Percentiles rank a stretch among this genome's conserved stretches.
Conservation (phyloP, 2,329 filamentous ascomycete genomes). For the Colletotrichum lini region DNA sequence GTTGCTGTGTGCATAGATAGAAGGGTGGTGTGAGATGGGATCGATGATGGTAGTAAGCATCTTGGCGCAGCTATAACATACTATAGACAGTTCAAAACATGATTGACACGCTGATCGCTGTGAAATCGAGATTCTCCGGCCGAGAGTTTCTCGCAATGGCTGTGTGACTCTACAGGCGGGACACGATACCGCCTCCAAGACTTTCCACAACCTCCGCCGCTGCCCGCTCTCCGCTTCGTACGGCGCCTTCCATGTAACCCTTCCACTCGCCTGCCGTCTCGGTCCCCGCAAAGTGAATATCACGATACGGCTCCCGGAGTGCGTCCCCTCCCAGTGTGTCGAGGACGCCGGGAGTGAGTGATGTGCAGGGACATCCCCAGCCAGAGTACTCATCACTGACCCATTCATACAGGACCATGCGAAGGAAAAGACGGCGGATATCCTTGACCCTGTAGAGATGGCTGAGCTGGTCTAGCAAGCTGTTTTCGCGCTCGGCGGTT, state of each 20-base stretch:
- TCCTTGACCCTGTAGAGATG: conserved; percentile 44
- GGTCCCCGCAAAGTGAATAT: conserved; percentile 64
- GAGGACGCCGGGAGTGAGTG: conserved; percentile 56
- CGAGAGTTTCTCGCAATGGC: no score
- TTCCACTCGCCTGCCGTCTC: conserved; percentile 68
- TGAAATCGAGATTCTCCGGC: no score
- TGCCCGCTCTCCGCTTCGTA: conserved; percentile 63
- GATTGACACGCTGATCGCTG: no score
- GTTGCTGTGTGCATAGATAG: not conserved
- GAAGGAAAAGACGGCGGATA: conserved; percentile 47
- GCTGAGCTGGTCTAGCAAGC: conserved; percentile 48
- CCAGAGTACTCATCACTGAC: conserved; percentile 55
- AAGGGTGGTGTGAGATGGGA: no score
- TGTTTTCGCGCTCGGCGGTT: conserved; percentile 42
- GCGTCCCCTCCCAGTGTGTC: conserved; percentile 49
- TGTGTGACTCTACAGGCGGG: conserved; percentile 25
- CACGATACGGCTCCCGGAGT: conserved; percentile 53
- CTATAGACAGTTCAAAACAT: no score
- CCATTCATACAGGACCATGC: conserved; percentile 56
- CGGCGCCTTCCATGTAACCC: conserved; percentile 72
- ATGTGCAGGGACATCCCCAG: conserved; percentile 57
- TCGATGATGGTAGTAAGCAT: no score
- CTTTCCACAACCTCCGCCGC: conserved; percentile 59
- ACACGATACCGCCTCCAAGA: not conserved
- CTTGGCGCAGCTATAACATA: no score